These are phyloP conservation scores for Anisodus acutangulus DNA, from an alignment of 257 asterid genomes.

Conservation along the genomic window DNA sequence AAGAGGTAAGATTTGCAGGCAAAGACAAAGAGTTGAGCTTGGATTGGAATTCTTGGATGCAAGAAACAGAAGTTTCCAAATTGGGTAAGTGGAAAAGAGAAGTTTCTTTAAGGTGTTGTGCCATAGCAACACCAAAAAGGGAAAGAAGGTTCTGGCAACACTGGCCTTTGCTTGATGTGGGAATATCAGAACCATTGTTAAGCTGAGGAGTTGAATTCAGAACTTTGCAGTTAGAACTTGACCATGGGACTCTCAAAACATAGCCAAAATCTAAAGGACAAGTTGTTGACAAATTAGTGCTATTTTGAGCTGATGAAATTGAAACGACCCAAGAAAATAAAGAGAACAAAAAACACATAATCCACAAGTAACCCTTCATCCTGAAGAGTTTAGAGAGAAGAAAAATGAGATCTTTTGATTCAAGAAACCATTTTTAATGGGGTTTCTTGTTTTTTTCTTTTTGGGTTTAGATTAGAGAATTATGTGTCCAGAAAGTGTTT, in stretches of 20 bases:
- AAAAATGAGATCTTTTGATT: not conserved
- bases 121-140: slow-evolving; percentile 64
- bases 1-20: slow-evolving; percentile 57
- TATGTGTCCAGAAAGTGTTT: not conserved
- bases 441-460: not conserved
- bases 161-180: slow-evolving; percentile 32
- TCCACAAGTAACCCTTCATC: slow-evolving; percentile 25
- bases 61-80: slow-evolving; percentile 72
- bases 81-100: slow-evolving; percentile 59
- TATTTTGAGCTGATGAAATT: slow-evolving; percentile 35
- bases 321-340: slow-evolving; percentile 20
- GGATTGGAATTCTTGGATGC: slow-evolving; percentile 67
- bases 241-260: slow-evolving; percentile 69
- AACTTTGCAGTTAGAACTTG: slow-evolving; percentile 55
- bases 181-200: slow-evolving; percentile 33
- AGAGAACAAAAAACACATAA: slow-evolving; percentile 20
- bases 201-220: slow-evolving; percentile 33
- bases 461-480: not conserved
- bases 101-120: slow-evolving; percentile 61
- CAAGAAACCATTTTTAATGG: slow-evolving; percentile 25
- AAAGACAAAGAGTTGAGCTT: slow-evolving; percentile 56
- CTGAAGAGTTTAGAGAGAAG: not conserved
- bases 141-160: slow-evolving; percentile 84
- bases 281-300: slow-evolving; percentile 36
- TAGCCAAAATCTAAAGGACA: slow-evolving; percentile 77